Base-by-base conservation (phyloP, 2,329 filamentous ascomycete genomes). In the Hypoxylon sp. region DNA sequence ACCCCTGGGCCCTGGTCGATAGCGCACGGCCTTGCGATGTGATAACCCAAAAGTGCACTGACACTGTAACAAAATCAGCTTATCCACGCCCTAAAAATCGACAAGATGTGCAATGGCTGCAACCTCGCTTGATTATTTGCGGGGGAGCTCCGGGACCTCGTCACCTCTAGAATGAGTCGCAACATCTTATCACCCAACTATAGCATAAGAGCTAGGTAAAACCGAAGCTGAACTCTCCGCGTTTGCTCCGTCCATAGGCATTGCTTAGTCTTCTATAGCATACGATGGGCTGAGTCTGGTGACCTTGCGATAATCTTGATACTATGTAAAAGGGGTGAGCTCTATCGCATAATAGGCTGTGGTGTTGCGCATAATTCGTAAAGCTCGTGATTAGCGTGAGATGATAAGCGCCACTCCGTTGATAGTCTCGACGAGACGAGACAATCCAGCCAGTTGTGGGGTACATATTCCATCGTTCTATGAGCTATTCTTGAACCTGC, bases 371-470 rank as follows among this genome's bases (percentile, higher is more conserved):
- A 25, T 25, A 6, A 25, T 6, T 25, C 48, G 53, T 52, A 56
- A 36, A 46, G 48, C 32, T 46, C 32, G 15, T 21, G 20, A 34
- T 46, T 61, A 59, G 55, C 49, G 58, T 47, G 49, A 51, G 58
- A 56, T 57, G 44, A 55, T 46, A 29, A 23, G 45, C 44, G 55
- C 52, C 55, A 61, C 58, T 34, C 48, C 55, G 58, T 58, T 50
- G 42, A 43, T 36, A 38, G 46, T 43, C 55, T 29, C 12, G 35
- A 23, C 34, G 23, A 50, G n/a, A 37, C 23, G 31, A 42, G 21
- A 13, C 29, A 41, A 31, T 47, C 49, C 29, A 36, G 38, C 27
- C 58, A 21, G 27, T 23, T 58, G 62, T 61, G 61, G 63, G 62
- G 61, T 65, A 58, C 60, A 60, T 60, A 34, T 43, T 41, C 20